These are phyloP conservation scores for Arthrobotrys megalospora DNA, from an alignment of 2,329 filamentous ascomycete species.

Conservation along the genomic window DNA sequence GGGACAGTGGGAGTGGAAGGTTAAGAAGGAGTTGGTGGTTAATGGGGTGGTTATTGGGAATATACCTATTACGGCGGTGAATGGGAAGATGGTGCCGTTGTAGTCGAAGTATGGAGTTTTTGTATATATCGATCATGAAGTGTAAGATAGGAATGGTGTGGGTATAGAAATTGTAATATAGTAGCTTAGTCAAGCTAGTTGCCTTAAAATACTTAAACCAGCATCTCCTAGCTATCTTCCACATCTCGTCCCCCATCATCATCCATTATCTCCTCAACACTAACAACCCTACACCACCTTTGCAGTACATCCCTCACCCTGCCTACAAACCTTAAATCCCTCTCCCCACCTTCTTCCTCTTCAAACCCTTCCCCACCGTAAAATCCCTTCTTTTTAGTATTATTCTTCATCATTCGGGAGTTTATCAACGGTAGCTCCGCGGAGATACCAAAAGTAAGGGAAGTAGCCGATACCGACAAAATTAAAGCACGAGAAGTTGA, in stretches of 20 bases:
- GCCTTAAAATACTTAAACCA: conserved; percentile 13
- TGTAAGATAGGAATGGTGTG: conserved; percentile 30
- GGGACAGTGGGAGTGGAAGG: conserved; percentile 57
- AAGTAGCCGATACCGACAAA: conserved; percentile 36
- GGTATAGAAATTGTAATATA: conserved; percentile 9
- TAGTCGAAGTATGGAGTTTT: neutral
- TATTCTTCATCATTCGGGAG: conserved; percentile 56
- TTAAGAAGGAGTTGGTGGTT: conserved; percentile 50
- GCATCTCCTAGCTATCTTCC: conserved; percentile 38
- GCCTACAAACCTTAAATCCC: conserved; percentile 50
- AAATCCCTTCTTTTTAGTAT: conserved; percentile 48
- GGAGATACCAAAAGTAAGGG: conserved; percentile 25
- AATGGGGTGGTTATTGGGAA: conserved; percentile 29
- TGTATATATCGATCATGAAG: neutral
- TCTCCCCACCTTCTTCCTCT: conserved; percentile 27
- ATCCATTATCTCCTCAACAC: conserved; percentile 11
- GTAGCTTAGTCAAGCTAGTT: neutral
- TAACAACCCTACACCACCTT: conserved; percentile 40
- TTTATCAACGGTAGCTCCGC: conserved; percentile 52
- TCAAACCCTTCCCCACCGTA: conserved; percentile 53
- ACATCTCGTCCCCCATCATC: neutral
- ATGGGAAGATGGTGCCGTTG: conserved; percentile 20
- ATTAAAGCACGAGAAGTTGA: conserved; percentile 22
- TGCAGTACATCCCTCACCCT: conserved; percentile 41
- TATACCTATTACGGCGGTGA: conserved; percentile 18